These are phyloP conservation scores for Buxus sempervirens DNA, from an alignment of 164 flowering plant genomes.

Conservation along the genomic window DNA sequence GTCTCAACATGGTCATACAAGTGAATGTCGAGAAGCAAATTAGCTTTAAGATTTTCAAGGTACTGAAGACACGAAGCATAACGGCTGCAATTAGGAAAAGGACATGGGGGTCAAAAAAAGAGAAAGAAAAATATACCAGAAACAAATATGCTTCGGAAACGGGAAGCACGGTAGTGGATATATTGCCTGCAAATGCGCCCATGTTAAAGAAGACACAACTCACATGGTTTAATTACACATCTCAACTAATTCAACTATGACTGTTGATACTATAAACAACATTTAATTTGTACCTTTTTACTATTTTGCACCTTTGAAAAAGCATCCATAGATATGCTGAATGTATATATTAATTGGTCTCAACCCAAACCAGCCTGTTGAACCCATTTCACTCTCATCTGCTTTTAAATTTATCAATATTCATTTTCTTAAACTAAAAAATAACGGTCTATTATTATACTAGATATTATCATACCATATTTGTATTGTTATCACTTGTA, in stretches of 20 bases:
- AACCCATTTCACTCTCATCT: too few relatives aligned
- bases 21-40: slow-evolving; percentile 88
- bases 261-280: background rate
- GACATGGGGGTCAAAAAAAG: background rate
- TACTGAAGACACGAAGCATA: slow-evolving; percentile 92
- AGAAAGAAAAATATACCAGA: background rate
- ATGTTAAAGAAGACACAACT: background rate
- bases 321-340: too few relatives aligned
- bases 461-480: too few relatives aligned
- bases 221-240: background rate
- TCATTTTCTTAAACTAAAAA: too few relatives aligned
- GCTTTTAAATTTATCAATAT: too few relatives aligned
- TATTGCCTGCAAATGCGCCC: background rate
- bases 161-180: background rate
- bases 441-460: too few relatives aligned
- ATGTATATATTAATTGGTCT: too few relatives aligned
- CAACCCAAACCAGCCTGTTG: too few relatives aligned
- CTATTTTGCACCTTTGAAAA: too few relatives aligned
- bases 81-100: slow-evolving; percentile 53
- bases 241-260: background rate
- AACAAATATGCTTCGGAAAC: background rate
- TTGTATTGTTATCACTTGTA: too few relatives aligned
- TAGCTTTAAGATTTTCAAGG: slow-evolving; percentile 81
- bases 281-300: background rate
- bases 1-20: slow-evolving; percentile 89